These are phyloP conservation scores for Meripilus lineatus DNA, from an alignment of 1,284 basidiomycete genomes.

Conservation along the genomic window DNA sequence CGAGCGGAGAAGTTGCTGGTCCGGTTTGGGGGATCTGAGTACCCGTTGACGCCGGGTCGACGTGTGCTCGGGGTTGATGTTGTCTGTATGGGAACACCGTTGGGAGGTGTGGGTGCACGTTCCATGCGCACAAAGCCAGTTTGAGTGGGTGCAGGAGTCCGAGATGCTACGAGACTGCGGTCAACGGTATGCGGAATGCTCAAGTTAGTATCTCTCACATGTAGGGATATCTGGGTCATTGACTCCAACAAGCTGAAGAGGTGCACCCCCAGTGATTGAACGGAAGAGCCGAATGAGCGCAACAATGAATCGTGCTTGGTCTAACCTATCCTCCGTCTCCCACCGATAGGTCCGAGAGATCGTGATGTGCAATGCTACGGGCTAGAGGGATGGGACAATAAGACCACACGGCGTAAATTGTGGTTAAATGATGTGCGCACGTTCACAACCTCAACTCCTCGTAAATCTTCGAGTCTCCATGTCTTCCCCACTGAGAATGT, in stretches of 20 bases:
- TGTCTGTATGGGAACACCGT: conserved; percentile 19
- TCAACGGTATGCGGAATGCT: no score
- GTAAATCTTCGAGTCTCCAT: conserved; percentile 84
- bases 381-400: conserved; percentile 14
- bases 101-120: conserved; percentile 26
- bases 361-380: conserved; percentile 67
- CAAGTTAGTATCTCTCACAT: no score
- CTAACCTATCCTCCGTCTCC: conserved; percentile 71
- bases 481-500: conserved; percentile 98
- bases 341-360: conserved; percentile 85
- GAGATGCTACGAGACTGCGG: no score
- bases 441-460: conserved; percentile 70
- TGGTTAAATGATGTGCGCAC: conserved; percentile 47
- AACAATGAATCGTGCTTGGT: conserved; percentile 72
- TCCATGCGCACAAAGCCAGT: conserved; percentile 21
- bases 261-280: conserved; percentile 43
- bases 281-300: conserved; percentile 69
- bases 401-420: neutral
- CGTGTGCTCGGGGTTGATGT: conserved; percentile 18
- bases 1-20: conserved; percentile 15
- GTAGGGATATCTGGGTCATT: conserved; percentile 38
- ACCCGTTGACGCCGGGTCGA: conserved; percentile 20
- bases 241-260: conserved; percentile 54
- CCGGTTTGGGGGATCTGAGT: conserved; percentile 14
- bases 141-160: conserved; percentile 6